Base-by-base conservation (phyloP, 352 stramenopile species). In the Globisporangium orthogonon region DNA sequence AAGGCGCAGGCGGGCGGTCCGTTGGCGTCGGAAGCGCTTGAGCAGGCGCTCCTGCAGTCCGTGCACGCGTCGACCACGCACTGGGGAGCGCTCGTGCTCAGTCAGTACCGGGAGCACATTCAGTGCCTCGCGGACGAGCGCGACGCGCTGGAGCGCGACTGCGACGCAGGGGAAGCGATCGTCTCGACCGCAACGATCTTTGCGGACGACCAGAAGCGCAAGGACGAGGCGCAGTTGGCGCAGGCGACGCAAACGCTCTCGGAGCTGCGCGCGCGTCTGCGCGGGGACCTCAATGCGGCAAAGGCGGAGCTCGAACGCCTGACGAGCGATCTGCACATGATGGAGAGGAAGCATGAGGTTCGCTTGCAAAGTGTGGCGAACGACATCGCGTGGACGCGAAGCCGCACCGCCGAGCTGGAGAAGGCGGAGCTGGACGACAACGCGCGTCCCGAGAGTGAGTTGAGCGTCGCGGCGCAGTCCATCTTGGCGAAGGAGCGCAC, bases 301-400 rank as follows among this genome's bases (percentile, higher is more conserved):
- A 83, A 81, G 56, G 60, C 52, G 15, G 71, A 83, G 49, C 60
- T 86, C 0, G 70, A 83, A 28, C 62, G 70, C 4, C 56, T 85
- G 23, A 65, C 47, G 31, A 73, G 35, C 18, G 75, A 83, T 15
- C 67, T 84, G 54, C 53, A 60, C n/a, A 82, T 73, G 33, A 82
- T 85, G 69, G 69, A 73, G n/a, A 45, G 74, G 50, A 87, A 86
- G 63, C 76, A 89, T 44, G 67, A 83, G 1, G 58, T 73, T 11
- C 74, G 73, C 17, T 47, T 89, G n/a, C 63, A 62, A 29, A 83
- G 74, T 23, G 65, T 66, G n/a, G 71, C 83, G 52, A 78, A 54
- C 29, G 74, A 89, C 39, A 66, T 89, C 0, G 63, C 63, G 50
- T 86, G 75, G 69, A 69, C 70, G 53, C 78, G 78, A 40, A 78